Conservation (phyloP, 805 yeast genomes). For the Starmerella potacharoeniae region DNA sequence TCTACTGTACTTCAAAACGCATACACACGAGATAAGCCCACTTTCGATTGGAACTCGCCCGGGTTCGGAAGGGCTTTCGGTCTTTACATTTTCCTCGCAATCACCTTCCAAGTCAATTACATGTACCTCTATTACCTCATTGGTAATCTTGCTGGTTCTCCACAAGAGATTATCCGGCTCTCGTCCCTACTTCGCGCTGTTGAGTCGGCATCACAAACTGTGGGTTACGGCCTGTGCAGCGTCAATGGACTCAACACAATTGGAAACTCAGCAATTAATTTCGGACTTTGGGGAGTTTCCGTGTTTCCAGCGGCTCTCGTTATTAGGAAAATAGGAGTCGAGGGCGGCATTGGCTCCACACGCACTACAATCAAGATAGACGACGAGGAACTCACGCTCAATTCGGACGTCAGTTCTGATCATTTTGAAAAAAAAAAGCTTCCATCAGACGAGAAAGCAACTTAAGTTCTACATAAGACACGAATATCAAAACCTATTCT, state of each 20-base stretch:
- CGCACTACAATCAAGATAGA: neutral
- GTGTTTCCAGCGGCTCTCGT: neutral
- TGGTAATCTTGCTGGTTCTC: slow-evolving; percentile 11
- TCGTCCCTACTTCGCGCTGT: slow-evolving; percentile 12
- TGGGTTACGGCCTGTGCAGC: slow-evolving; percentile 13
- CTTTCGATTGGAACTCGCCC: slow-evolving; percentile 33
- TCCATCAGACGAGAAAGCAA: no score
- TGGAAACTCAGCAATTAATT: slow-evolving; percentile 16
- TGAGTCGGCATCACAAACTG: slow-evolving; percentile 15
- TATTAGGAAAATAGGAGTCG: slow-evolving; percentile 2
- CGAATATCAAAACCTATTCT: no score
- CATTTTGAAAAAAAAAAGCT: no score
- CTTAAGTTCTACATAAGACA: no score
- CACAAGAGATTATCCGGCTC: slow-evolving; percentile 11
- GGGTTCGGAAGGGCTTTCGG: slow-evolving; percentile 40
- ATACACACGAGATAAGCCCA: slow-evolving; percentile 19
- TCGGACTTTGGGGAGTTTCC: slow-evolving; percentile 14
- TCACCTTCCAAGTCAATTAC: slow-evolving; percentile 13
- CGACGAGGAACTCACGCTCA: neutral
- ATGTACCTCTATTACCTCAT: slow-evolving; percentile 10
- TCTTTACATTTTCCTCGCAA: slow-evolving; percentile 28
- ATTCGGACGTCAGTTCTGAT: neutral
- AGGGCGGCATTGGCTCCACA: slow-evolving; percentile 1
- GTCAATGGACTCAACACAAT: slow-evolving; percentile 11
- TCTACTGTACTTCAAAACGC: slow-evolving; percentile 19